Percentiles rank a stretch among this genome's conserved stretches.
Evolutionary conservation across 1,284 basidiomycete genomes (phyloP).

Genomic region (Moesziomyces sp.): DNA sequence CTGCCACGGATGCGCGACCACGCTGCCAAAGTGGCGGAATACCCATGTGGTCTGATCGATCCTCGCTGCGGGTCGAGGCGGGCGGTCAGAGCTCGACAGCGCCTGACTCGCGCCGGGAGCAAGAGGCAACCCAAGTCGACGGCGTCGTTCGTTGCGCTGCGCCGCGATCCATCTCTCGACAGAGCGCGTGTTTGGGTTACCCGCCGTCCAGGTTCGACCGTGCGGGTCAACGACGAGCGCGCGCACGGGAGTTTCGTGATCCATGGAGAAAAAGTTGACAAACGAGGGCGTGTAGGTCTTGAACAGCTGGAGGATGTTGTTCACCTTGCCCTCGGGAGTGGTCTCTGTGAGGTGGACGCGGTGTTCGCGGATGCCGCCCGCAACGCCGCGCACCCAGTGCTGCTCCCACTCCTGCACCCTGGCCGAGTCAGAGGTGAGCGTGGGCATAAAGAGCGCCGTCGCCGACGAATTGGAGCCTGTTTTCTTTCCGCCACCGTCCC

Average conservation of each 20-base stretch:
- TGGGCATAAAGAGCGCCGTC: conserved; percentile 21
- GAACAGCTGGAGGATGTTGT: conserved; percentile 18
- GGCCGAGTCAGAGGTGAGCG: conserved; percentile 10
- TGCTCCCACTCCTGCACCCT: conserved; percentile 53
- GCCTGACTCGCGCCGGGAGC: background rate
- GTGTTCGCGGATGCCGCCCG: conserved; percentile 31
- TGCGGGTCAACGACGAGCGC: conserved; percentile 43
- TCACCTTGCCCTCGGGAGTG: conserved; percentile 9
- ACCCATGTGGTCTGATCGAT: conserved; percentile 52
- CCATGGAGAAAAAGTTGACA: conserved; percentile 39
- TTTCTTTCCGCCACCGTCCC: conserved; percentile 41
- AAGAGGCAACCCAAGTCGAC: conserved; percentile 19
- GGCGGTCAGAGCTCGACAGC: conserved; percentile 23
- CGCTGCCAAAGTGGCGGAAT: conserved; percentile 38
- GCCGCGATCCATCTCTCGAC: conserved; percentile 36
- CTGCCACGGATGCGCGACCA: conserved; percentile 50
- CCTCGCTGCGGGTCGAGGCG: conserved; percentile 24
- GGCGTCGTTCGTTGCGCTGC: conserved; percentile 26
- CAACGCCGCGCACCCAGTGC: conserved; percentile 53
- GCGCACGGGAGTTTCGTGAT: conserved; percentile 22
- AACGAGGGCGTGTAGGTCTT: conserved; percentile 54
- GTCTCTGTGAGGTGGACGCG: conserved; percentile 3
- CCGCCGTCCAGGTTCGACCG: conserved; percentile 50
- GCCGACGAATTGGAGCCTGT: conserved; percentile 48
- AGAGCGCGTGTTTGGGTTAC: conserved; percentile 27